Percentiles rank a stretch among this genome's conserved stretches.
Conservation (phyloP, 768 basidiomycete genomes). For the Pulveroboletus sp. region DNA sequence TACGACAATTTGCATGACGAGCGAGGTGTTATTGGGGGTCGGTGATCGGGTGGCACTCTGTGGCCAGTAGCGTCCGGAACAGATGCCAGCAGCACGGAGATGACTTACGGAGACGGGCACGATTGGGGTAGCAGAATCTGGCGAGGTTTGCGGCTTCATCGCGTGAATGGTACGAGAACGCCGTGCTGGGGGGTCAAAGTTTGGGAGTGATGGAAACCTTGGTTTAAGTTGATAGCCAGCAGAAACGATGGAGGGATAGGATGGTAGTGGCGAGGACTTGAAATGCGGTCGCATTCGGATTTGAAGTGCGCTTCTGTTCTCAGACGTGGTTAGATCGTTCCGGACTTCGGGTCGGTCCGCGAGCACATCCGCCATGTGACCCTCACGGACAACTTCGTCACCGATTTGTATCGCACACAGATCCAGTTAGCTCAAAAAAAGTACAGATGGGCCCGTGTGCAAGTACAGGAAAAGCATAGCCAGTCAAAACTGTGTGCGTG, state of each 20-base stretch:
- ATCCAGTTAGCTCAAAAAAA: too few relatives aligned
- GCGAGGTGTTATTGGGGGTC: slow-evolving; percentile 13
- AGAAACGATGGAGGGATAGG: background rate
- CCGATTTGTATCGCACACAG: too few relatives aligned
- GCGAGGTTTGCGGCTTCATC: slow-evolving; percentile 2
- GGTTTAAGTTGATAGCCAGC: background rate
- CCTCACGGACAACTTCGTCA: too few relatives aligned
- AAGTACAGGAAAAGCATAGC: too few relatives aligned
- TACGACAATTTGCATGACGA: slow-evolving; percentile 43
- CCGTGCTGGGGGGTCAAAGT: background rate
- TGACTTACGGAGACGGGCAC: background rate
- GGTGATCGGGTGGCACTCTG: background rate
- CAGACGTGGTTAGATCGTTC: too few relatives aligned
- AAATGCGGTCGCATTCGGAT: background rate
- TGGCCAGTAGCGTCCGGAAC: background rate
- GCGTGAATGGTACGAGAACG: background rate
- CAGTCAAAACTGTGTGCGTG: too few relatives aligned
- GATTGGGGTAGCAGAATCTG: background rate
- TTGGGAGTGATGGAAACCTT: background rate
- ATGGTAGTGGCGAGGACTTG: slow-evolving; percentile 9
- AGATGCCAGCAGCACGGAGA: background rate
- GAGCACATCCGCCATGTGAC: too few relatives aligned
- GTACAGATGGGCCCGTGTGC: too few relatives aligned
- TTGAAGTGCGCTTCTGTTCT: too few relatives aligned
- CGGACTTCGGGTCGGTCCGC: too few relatives aligned